phyloP scores from a whole-genome alignment of 495 filamentous ascomycete genomes.

The Tuber magnatum region DNA sequence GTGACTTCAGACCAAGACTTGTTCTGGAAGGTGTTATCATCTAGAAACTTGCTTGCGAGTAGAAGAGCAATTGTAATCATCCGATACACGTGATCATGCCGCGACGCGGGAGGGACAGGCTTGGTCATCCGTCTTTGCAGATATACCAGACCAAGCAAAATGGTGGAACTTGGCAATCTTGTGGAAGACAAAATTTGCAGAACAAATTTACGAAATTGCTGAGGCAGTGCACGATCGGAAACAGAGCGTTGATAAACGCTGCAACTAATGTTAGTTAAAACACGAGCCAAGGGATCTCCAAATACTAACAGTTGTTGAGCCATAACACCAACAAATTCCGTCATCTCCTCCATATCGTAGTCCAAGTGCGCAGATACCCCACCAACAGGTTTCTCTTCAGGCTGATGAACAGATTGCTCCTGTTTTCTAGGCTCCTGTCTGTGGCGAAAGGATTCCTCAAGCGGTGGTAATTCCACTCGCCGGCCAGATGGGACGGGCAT shows the following conservation, averaged over 20 bases:
- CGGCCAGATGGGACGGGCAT: conserved; percentile 14
- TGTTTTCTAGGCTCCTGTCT: conserved; percentile 35
- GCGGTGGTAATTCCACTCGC: conserved; percentile 32
- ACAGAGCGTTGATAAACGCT: conserved; percentile 42
- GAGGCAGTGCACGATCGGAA: conserved; percentile 49
- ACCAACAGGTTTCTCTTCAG: conserved; percentile 48
- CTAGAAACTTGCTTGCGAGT: conserved; percentile 93
- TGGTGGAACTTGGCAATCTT: conserved; percentile 87
- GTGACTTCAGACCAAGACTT: conserved; percentile 98
- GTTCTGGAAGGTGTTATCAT: conserved; percentile 99
- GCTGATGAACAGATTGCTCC: conserved; percentile 26
- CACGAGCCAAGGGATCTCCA: background rate
- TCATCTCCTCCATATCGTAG: conserved; percentile 98
- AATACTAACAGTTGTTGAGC: conserved; percentile 68
- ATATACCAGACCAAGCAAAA: conserved; percentile 86
- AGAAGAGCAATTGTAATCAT: conserved; percentile 84
- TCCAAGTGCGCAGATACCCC: conserved; percentile 94
- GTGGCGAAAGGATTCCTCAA: conserved; percentile 31
- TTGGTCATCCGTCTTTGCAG: conserved; percentile 72
- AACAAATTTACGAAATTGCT: conserved; percentile 90
- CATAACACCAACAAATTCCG: conserved; percentile 94
- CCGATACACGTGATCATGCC: conserved; percentile 65
- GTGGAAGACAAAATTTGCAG: conserved; percentile 90
- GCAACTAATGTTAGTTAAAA: conserved; percentile 61
- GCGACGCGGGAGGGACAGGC: conserved; percentile 53